Conservation (phyloP, 805 yeast species). For the Lipomyces mesembrius region DNA sequence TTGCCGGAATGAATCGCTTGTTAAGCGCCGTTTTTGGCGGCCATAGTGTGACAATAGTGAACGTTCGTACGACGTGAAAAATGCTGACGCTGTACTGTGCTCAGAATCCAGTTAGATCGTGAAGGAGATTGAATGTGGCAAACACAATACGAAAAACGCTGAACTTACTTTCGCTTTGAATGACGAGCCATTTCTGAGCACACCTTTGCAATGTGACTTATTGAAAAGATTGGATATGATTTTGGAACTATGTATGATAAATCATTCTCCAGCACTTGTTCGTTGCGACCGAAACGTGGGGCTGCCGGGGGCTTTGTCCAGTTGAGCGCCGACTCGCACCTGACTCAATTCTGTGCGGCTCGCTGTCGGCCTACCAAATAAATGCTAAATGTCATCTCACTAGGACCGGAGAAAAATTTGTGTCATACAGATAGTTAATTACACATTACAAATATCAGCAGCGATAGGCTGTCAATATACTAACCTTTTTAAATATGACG, state of each 20-base stretch:
- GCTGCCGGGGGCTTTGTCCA: too few relatives aligned
- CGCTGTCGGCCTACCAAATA: too few relatives aligned
- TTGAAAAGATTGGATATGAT: neutral
- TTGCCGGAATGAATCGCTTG: slow-evolving; percentile 34
- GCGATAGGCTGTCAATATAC: neutral
- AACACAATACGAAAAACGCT: neutral
- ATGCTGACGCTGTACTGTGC: slow-evolving; percentile 32
- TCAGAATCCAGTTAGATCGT: neutral
- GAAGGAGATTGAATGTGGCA: neutral
- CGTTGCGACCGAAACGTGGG: too few relatives aligned
- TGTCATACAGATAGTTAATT: neutral
- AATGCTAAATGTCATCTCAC: too few relatives aligned
- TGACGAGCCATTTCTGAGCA: slow-evolving; percentile 29
- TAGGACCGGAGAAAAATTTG: neutral
- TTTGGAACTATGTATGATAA: too few relatives aligned
- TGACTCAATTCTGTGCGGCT: too few relatives aligned
- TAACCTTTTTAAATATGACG: neutral
- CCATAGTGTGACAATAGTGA: slow-evolving; percentile 36
- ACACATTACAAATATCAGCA: neutral
- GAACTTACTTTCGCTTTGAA: slow-evolving; percentile 36
- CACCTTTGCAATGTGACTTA: neutral
- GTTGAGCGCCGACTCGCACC: too few relatives aligned
- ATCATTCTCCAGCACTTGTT: too few relatives aligned
- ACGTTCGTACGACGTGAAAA: slow-evolving; percentile 38
- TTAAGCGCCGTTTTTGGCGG: slow-evolving; percentile 31